These are phyloP conservation scores for Platanthera guangdongensis DNA, from an alignment of 106 monocot species.

Conservation along the genomic window DNA sequence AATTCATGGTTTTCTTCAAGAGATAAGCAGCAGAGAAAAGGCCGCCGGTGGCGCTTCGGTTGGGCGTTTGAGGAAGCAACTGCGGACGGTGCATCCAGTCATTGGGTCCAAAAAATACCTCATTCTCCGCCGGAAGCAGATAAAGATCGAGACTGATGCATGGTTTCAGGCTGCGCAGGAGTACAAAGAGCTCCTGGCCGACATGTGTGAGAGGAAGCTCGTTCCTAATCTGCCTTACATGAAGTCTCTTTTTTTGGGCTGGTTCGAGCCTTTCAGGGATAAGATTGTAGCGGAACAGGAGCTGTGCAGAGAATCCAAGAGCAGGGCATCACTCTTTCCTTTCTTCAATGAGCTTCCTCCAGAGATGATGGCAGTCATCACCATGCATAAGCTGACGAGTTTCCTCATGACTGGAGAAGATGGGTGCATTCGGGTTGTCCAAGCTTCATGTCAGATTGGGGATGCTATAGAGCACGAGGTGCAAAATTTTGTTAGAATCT, in stretches of 20 bases:
- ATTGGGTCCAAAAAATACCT: conserved; percentile 35
- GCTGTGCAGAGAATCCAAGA: conserved; percentile 22
- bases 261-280: conserved; percentile 88
- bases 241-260: conserved; percentile 81
- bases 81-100: conserved; percentile 9
- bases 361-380: conserved; percentile 97
- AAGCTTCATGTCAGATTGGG: conserved; percentile 57
- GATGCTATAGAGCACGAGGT: conserved; percentile 95
- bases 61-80: not conserved
- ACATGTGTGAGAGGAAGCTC: conserved; percentile 88
- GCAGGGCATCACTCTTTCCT: conserved; percentile 18
- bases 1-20: not conserved
- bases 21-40: not conserved
- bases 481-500: conserved; percentile 2
- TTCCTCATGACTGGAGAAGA: conserved; percentile 68
- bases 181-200: conserved; percentile 68
- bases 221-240: conserved; percentile 87
- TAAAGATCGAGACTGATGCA: conserved; percentile 83
- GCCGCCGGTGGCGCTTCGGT: not conserved
- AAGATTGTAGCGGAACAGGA: conserved; percentile 56
- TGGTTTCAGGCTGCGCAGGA: conserved; percentile 93
- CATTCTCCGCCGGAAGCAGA: conserved; percentile 48
- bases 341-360: conserved; percentile 60
- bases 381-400: conserved; percentile 95
- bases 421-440: conserved; percentile 55